Evolutionary conservation across 768 basidiomycete species (phyloP), one percentile per base, ranked within the genome.

Genomic region (Xanthoconium stramineum): DNA sequence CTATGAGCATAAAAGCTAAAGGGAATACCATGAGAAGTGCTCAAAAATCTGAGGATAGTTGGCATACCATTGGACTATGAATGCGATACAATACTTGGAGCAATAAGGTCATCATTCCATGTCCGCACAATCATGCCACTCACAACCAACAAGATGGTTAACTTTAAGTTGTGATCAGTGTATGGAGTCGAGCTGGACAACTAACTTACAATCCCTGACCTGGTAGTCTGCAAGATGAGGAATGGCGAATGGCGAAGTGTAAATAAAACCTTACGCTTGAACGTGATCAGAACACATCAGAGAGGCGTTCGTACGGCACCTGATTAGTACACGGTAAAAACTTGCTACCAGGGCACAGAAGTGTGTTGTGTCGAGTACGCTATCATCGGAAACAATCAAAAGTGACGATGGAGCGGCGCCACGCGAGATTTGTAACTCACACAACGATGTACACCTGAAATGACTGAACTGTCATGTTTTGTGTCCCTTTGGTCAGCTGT

Each of bases 1-100:
- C 64, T 54, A 13, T 65, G 55, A 20, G 64, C 52, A 33, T 65
- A 65, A 43, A 65, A 65, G 30, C 64, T 65, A 30, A 30, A 42
- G 35, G 20, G 32, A 20, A 29, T 14, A 3, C 2, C 5, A 20
- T 52, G 13, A 48, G 50, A 42, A 24, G 32, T 4, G 40, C 5
- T 13, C 3, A 9, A 30, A 17, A 29, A 29, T n/a, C 0, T 12
- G 28, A 45, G 28, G 9, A 50, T 39, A 15, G 12, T 11, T 19
- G 11, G 20, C 9, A 33, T 55, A 65, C 64, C 33, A 32, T 46
- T 65, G 61, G 8, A 65, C 61, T 11, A 55, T 20, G 47, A 60
- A 65, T 1, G 64, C 47, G 47, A 65, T 38, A 14, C 14, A 36
- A 11, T 52, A 52, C 51, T 52, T 35, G 51, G 10, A 17, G 37